A percentile compares a stretch with the other conserved stretches of the same genome.
phyloP scores from a whole-genome alignment of 176 grass and related monocot species.

The Thalia dealbata region DNA sequence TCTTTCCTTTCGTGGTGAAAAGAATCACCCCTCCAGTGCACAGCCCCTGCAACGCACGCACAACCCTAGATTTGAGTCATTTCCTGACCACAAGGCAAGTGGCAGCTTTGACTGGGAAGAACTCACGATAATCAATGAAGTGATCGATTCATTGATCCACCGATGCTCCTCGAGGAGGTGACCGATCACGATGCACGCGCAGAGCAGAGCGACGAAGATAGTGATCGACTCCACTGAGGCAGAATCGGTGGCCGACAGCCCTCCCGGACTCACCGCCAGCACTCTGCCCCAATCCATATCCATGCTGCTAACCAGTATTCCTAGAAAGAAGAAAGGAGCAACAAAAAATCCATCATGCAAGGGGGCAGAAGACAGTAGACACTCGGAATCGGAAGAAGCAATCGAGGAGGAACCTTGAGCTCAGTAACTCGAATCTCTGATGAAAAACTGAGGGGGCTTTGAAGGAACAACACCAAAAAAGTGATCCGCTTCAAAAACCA shows the following conservation, averaged over 20 bases:
- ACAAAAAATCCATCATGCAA: neutral
- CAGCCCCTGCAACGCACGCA: constrained; percentile 40
- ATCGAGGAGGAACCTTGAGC: neutral
- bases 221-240: constrained; percentile 69
- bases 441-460: neutral
- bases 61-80: neutral
- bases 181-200: constrained; percentile 87
- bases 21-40: constrained; percentile 67
- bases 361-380: neutral
- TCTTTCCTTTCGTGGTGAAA: constrained; percentile 35
- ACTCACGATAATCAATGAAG: constrained; percentile 60
- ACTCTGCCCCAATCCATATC: constrained; percentile 31
- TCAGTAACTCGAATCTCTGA: neutral
- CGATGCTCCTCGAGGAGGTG: constrained; percentile 77
- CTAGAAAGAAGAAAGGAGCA: neutral
- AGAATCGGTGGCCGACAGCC: constrained; percentile 30
- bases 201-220: constrained; percentile 74
- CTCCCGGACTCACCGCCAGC: constrained; percentile 18
- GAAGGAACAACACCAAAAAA: neutral
- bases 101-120: neutral
- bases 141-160: constrained; percentile 86
- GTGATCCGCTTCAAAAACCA: neutral
- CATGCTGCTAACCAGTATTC: constrained; percentile 14
- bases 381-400: neutral
- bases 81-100: neutral